Conservation (phyloP, 257 asterid genomes). For the Prunella vulgaris region DNA sequence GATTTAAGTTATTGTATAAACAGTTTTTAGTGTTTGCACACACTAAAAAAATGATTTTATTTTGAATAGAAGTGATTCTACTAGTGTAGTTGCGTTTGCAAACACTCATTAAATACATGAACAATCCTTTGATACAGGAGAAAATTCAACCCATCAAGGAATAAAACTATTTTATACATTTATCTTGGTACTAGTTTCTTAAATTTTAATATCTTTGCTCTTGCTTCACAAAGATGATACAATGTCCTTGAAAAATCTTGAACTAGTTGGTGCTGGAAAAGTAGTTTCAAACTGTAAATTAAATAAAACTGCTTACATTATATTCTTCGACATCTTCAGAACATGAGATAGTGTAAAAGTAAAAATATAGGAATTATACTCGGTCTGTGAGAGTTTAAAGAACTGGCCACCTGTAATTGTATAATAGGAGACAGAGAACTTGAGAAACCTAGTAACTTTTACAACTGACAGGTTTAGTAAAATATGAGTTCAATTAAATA, state of each 20-base stretch:
- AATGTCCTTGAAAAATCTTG: no score
- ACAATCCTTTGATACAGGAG: background rate
- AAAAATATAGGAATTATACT: conserved; percentile 3
- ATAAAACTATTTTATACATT: background rate
- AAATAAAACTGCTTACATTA: background rate
- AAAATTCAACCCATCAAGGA: background rate
- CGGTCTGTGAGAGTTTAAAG: conserved; percentile 1
- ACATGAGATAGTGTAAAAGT: background rate
- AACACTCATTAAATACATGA: background rate
- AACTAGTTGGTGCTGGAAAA: background rate
- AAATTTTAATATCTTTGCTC: background rate
- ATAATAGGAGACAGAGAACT: background rate
- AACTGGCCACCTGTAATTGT: background rate
- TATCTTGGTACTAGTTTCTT: background rate
- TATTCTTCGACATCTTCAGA: background rate
- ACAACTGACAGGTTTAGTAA: background rate
- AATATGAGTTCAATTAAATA: background rate
- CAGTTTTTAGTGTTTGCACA: background rate
- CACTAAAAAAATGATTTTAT: no score
- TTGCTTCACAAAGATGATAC: background rate
- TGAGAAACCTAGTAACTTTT: background rate
- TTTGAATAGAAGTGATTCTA: background rate
- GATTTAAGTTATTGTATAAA: background rate
- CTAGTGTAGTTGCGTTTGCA: background rate
- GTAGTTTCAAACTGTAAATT: background rate